Conservation (phyloP, 768 basidiomycete genomes). For the Mycena polygramma region DNA sequence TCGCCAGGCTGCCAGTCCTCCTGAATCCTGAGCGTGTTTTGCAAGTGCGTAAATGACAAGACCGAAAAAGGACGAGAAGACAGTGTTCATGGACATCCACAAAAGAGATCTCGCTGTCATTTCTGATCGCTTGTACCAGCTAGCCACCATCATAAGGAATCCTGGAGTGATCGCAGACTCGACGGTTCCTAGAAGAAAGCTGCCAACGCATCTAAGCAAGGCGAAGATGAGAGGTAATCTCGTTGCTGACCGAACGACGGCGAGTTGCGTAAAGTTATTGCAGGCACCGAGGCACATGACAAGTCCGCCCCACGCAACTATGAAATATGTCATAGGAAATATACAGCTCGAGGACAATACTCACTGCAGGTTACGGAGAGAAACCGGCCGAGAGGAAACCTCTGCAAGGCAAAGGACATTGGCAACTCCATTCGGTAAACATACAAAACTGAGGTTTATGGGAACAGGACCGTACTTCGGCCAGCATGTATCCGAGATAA, state of each 20-base stretch:
- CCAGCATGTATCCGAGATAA: slow-evolving; percentile 28
- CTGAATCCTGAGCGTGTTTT: slow-evolving; percentile 25
- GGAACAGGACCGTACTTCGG: slow-evolving; percentile 6
- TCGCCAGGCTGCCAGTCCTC: slow-evolving; percentile 26
- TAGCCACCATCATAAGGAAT: slow-evolving; percentile 16
- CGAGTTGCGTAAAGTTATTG: slow-evolving; percentile 25
- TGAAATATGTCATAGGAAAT: background rate
- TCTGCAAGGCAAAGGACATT: slow-evolving; percentile 23
- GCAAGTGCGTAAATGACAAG: slow-evolving; percentile 22
- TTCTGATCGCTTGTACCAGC: slow-evolving; percentile 28
- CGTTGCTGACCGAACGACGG: slow-evolving; percentile 12
- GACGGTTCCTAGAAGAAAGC: slow-evolving; percentile 9
- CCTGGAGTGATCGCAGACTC: slow-evolving; percentile 25
- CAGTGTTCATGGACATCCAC: slow-evolving; percentile 24
- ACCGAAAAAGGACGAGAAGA: slow-evolving; percentile 21
- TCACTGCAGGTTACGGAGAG: slow-evolving; percentile 22
- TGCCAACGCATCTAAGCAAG: background rate
- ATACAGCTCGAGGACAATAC: background rate
- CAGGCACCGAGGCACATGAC: slow-evolving; percentile 26
- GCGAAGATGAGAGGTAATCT: background rate
- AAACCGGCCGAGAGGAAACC: slow-evolving; percentile 29
- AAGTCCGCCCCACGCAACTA: slow-evolving; percentile 15
- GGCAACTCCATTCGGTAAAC: slow-evolving; percentile 10
- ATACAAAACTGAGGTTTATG: background rate
- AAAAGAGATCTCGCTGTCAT: slow-evolving; percentile 23